Percentiles rank a stretch among this genome's conserved stretches.
Evolutionary conservation across 805 yeast genomes (phyloP).

Genomic region (Tetrapisispora taiwanensis): DNA sequence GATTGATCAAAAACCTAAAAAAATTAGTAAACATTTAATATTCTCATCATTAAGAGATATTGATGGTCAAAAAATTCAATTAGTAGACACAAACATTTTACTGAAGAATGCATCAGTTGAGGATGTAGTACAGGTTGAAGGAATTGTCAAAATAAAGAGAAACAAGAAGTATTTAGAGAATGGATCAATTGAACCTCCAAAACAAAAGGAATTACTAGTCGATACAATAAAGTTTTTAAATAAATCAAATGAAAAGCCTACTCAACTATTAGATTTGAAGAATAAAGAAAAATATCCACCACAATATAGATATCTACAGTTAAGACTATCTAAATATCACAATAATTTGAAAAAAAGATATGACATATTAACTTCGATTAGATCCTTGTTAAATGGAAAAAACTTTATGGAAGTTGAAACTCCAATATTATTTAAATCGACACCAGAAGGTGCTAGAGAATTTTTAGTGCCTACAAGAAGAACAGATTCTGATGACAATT

Average conservation of each 20-base stretch:
- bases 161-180: constrained; percentile 7
- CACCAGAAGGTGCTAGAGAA: constrained; percentile 97
- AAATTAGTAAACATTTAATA: constrained; percentile 49
- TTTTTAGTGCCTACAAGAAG: constrained; percentile 85
- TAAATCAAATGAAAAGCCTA: constrained; percentile 49
- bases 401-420: constrained; percentile 82
- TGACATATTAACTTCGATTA: constrained; percentile 38
- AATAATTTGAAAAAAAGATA: constrained; percentile 47
- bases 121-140: constrained; percentile 62
- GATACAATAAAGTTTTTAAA: constrained; percentile 47
- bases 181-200: constrained; percentile 14
- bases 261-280: constrained; percentile 56
- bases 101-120: constrained; percentile 51
- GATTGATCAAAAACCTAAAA: constrained; percentile 66
- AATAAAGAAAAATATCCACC: constrained; percentile 52
- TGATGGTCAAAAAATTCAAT: constrained; percentile 56
- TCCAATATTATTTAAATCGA: constrained; percentile 84
- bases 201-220: constrained; percentile 51
- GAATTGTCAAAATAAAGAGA: constrained; percentile 32
- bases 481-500: constrained; percentile 20
- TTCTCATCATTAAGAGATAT: constrained; percentile 72
- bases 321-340: constrained; percentile 53
- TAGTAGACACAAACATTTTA: constrained; percentile 35
- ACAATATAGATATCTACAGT: constrained; percentile 70
- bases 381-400: constrained; percentile 33